These are phyloP conservation scores for Neonectria faginata DNA, from an alignment of 2,329 filamentous ascomycete genomes.

Conservation along the genomic window DNA sequence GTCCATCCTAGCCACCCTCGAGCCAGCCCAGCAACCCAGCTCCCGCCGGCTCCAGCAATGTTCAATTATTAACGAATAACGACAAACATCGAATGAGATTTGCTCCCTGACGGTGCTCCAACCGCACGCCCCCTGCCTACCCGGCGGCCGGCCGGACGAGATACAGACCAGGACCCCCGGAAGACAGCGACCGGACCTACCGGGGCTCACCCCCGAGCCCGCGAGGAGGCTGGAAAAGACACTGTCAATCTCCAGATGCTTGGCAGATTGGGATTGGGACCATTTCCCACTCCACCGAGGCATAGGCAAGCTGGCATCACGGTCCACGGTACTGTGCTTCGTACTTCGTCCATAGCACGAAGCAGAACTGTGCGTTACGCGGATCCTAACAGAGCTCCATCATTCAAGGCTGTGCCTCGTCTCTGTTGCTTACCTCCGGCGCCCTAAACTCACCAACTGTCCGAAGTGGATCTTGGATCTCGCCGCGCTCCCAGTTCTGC, in stretches of 20 bases:
- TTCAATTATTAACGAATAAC: conserved; percentile 5
- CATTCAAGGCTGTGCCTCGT: not conserved
- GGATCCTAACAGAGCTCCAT: not conserved
- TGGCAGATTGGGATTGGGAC: conserved; percentile 37
- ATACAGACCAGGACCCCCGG: conserved; percentile 22
- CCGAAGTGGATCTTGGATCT: conserved; percentile 36
- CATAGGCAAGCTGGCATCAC: conserved; percentile 18
- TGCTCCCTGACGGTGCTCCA: conserved; percentile 18
- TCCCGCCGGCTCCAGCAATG: conserved; percentile 12
- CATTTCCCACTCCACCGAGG: conserved; percentile 31
- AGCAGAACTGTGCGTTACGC: conserved; percentile 3
- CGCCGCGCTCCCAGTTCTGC: conserved; percentile 18
- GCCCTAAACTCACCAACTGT: not conserved
- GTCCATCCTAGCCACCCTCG: conserved; percentile 16
- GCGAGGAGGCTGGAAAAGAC: conserved; percentile 41
- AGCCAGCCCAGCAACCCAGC: conserved; percentile 5
- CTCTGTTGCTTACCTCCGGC: not conserved
- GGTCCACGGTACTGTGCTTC: not conserved
- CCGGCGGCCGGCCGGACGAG: conserved; percentile 10
- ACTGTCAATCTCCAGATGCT: conserved; percentile 42
- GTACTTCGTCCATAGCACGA: not conserved
- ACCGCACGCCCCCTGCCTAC: conserved; percentile 17
- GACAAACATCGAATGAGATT: conserved; percentile 24
- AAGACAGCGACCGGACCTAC: conserved; percentile 24
- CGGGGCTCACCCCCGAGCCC: conserved; percentile 29